Evolutionary conservation across 371 early-diverging fungal genomes (phyloP).

Genomic region (Homolaphlyctis polyrhiza): DNA sequence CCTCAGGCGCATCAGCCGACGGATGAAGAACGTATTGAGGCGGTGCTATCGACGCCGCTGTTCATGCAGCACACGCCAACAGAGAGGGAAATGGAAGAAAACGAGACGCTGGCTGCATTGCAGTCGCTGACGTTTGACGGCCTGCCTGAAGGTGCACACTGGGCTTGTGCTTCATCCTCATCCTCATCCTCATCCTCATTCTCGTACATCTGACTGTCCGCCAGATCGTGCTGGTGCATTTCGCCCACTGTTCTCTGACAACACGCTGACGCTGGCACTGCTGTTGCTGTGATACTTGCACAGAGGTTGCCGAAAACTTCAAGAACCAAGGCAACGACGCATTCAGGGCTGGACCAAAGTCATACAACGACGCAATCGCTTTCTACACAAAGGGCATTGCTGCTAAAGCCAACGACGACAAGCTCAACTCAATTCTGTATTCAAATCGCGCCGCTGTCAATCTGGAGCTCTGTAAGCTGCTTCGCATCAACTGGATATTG

Average conservation of each 20-base stretch:
- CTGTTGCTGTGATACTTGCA: neutral
- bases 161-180: too few relatives aligned
- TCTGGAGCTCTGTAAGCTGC: constrained; percentile 68
- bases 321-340: constrained; percentile 94
- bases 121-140: constrained; percentile 89
- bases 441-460: constrained; percentile 92
- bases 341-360: constrained; percentile 63
- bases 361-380: constrained; percentile 71
- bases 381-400: constrained; percentile 87
- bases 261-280: too few relatives aligned
- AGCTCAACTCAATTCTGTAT: constrained; percentile 71
- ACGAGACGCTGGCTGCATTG: constrained; percentile 74
- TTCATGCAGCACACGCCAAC: constrained; percentile 80
- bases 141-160: constrained; percentile 77
- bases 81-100: constrained; percentile 65
- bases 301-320: constrained; percentile 89
- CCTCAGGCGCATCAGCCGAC: neutral
- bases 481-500: too few relatives aligned
- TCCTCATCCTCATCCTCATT: too few relatives aligned
- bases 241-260: too few relatives aligned
- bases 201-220: neutral
- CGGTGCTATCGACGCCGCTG: constrained; percentile 64
- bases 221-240: too few relatives aligned
- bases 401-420: constrained; percentile 67
- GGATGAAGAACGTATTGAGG: constrained; percentile 26